phyloP scores from a whole-genome alignment of 345 rosid species.

The Populus simonii region DNA sequence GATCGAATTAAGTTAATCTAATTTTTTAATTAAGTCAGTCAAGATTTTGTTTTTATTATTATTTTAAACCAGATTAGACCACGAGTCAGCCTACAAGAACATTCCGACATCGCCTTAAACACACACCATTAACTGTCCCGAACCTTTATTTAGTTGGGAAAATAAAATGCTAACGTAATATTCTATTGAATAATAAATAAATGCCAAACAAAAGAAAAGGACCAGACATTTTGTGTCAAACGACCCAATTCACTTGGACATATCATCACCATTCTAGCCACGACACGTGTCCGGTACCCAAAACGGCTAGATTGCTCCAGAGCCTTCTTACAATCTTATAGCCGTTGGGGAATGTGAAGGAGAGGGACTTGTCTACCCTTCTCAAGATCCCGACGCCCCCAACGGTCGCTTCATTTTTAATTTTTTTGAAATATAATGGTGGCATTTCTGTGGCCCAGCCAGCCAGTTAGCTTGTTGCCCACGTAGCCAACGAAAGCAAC shows the following conservation, averaged over 20 bases:
- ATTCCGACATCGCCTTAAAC: no score
- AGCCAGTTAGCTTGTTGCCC: neutral
- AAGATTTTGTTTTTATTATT: no score
- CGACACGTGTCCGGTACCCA: neutral
- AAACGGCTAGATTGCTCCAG: conserved; percentile 3
- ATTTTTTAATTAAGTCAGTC: accelerated
- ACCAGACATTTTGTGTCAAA: no score
- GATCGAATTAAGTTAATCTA: accelerated
- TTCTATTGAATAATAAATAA: no score
- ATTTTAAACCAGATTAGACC: no score
- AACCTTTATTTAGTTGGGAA: no score
- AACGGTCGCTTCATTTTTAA: neutral
- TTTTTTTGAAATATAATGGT: neutral
- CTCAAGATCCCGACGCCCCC: neutral
- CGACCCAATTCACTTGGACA: neutral
- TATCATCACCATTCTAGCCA: neutral
- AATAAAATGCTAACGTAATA: no score
- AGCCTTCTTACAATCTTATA: neutral
- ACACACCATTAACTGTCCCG: no score
- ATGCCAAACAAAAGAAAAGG: no score
- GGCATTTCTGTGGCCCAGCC: neutral
- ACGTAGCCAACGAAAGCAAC: neutral
- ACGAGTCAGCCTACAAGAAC: no score
- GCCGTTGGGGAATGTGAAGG: neutral
- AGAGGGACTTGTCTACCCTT: neutral